phyloP scores from a whole-genome alignment of 768 basidiomycete species.

The Stropharia rugosoannulata region DNA sequence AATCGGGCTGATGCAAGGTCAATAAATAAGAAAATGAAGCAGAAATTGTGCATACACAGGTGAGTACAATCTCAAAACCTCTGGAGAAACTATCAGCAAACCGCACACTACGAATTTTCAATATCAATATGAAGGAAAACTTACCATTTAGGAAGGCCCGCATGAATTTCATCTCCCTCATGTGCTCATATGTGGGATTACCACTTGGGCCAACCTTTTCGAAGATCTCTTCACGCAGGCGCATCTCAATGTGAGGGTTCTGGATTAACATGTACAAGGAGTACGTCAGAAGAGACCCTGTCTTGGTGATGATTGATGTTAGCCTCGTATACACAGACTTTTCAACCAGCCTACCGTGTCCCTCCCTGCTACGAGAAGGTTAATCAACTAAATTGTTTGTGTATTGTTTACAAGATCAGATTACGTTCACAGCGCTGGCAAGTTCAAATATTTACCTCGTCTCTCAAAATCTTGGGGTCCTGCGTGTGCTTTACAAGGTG shows the following conservation, averaged over 20 bases:
- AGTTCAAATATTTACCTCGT: constrained; percentile 17
- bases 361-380: constrained; percentile 44
- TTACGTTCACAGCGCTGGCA: neutral
- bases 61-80: constrained; percentile 43
- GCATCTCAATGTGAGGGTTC: constrained; percentile 38
- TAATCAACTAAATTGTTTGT: constrained; percentile 12
- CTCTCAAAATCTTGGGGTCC: constrained; percentile 34
- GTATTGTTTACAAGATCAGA: neutral
- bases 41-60: constrained; percentile 26
- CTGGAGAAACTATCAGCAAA: constrained; percentile 16
- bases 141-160: constrained; percentile 35
- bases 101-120: no score
- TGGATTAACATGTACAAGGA: constrained; percentile 42
- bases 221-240: constrained; percentile 42
- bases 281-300: constrained; percentile 39
- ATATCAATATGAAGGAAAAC: neutral
- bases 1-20: neutral
- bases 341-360: constrained; percentile 39
- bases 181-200: constrained; percentile 41
- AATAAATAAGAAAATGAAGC: neutral
- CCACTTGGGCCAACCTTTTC: constrained; percentile 33
- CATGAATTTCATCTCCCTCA: constrained; percentile 45
- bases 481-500: constrained; percentile 52
- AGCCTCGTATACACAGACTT: neutral
- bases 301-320: constrained; percentile 21